Evolutionary conservation across 495 filamentous ascomycete species (phyloP).

Genomic region (Hyphodiscus hymeniophilus): DNA sequence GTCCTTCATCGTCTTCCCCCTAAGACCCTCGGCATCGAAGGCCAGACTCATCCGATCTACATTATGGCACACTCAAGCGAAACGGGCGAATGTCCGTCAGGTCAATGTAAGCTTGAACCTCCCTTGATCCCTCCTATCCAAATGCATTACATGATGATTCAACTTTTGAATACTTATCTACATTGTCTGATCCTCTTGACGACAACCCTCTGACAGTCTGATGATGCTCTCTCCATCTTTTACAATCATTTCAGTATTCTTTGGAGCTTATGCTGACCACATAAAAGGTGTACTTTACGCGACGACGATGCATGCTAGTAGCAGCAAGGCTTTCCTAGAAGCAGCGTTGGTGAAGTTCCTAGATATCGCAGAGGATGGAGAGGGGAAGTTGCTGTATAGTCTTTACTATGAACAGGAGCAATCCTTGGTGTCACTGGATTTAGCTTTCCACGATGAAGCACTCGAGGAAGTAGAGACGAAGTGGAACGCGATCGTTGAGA

Average conservation of each 20-base stretch:
- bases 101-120: constrained; percentile 65
- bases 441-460: constrained; percentile 61
- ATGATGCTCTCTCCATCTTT: constrained; percentile 42
- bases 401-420: constrained; percentile 50
- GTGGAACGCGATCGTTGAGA: constrained; percentile 52
- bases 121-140: constrained; percentile 11
- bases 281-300: constrained; percentile 63
- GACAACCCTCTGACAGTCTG: constrained; percentile 88
- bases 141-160: constrained; percentile 58
- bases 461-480: constrained; percentile 52
- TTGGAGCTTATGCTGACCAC: constrained; percentile 35
- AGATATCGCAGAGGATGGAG: constrained; percentile 25
- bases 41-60: constrained; percentile 50
- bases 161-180: constrained; percentile 94
- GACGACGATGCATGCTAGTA: constrained; percentile 37
- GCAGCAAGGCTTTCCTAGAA: constrained; percentile 37
- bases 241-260: constrained; percentile 1
- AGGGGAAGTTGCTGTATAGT: constrained; percentile 46
- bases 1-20: constrained; percentile 65
- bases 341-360: constrained; percentile 49
- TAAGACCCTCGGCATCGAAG: constrained; percentile 32
- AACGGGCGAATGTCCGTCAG: constrained; percentile 76
- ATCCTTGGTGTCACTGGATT: constrained; percentile 29
- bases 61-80: constrained; percentile 74
- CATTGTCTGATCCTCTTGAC: constrained; percentile 92